Evolutionary conservation across 1,139 yeast genomes (phyloP).

Genomic region (Candida buenavistaensis): DNA sequence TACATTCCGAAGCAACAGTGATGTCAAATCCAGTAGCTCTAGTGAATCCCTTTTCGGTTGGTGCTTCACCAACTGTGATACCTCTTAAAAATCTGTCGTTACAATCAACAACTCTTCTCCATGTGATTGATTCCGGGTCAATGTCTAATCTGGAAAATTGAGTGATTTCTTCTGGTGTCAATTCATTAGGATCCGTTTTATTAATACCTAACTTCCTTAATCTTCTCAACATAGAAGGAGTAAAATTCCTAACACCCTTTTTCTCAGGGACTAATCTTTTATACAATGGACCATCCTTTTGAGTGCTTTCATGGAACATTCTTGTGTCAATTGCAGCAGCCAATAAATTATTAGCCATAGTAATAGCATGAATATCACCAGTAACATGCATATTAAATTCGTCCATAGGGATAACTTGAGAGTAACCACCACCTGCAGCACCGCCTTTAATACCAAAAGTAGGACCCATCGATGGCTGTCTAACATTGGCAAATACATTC

Average conservation of each 20-base stretch:
- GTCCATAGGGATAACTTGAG: conserved; percentile 99
- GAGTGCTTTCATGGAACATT: conserved; percentile 96
- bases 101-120: conserved; percentile 96
- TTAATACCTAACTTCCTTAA: conserved; percentile 77
- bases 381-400: conserved; percentile 98
- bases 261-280: conserved; percentile 85
- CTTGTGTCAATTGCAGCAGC: conserved; percentile 99
- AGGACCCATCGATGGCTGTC: conserved; percentile 99
- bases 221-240: conserved; percentile 77
- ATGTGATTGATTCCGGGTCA: conserved; percentile 90
- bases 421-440: conserved; percentile 99
- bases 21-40: conserved; percentile 95
- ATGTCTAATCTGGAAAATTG: conserved; percentile 85
- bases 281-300: conserved; percentile 83
- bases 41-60: conserved; percentile 89
- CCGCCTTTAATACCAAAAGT: conserved; percentile 99
- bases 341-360: conserved; percentile 90
- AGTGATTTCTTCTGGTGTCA: conserved; percentile 76
- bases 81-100: conserved; percentile 93
- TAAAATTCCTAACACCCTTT: conserved; percentile 78
- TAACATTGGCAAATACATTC: conserved; percentile 89
- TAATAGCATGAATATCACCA: conserved; percentile 97
- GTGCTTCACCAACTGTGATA: conserved; percentile 88
- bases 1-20: conserved; percentile 95
- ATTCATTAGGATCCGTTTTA: conserved; percentile 78